phyloP scores from a whole-genome alignment of 805 yeast genomes.

The Nematodospora valgi region DNA sequence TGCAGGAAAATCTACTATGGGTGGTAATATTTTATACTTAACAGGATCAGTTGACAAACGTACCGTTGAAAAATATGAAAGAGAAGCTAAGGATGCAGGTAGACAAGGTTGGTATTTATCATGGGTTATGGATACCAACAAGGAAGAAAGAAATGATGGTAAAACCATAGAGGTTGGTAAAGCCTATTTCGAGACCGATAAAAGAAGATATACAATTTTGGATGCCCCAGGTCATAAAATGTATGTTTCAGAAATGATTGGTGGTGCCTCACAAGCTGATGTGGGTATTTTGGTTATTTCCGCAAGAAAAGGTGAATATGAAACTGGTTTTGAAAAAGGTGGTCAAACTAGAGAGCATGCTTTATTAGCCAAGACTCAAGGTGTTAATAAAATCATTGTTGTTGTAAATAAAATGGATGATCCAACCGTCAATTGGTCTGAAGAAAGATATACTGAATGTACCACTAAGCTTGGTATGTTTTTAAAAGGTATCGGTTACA shows the following conservation, averaged over 20 bases:
- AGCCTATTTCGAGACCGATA: constrained; percentile 95
- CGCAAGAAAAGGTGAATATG: constrained; percentile 99
- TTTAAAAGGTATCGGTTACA: constrained; percentile 87
- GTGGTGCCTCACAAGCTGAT: constrained; percentile 99
- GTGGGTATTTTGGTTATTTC: constrained; percentile 96
- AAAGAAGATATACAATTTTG: constrained; percentile 94
- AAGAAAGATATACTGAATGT: constrained; percentile 95
- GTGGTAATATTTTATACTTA: constrained; percentile 89
- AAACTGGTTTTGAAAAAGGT: constrained; percentile 98
- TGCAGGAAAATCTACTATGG: constrained; percentile 99
- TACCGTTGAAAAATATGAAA: constrained; percentile 95
- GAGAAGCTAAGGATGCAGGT: constrained; percentile 99
- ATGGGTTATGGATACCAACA: constrained; percentile 99
- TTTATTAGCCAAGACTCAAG: constrained; percentile 94
- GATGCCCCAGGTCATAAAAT: constrained; percentile 99
- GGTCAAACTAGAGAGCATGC: constrained; percentile 99
- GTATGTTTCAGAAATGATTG: constrained; percentile 99
- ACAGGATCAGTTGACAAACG: constrained; percentile 99
- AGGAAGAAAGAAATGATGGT: constrained; percentile 98
- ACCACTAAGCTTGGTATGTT: constrained; percentile 72
- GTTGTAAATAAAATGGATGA: constrained; percentile 99
- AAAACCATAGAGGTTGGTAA: constrained; percentile 99
- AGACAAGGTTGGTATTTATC: constrained; percentile 99
- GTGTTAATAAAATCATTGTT: constrained; percentile 89
- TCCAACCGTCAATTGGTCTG: constrained; percentile 92